Percentiles rank a stretch among this genome's conserved stretches.
These are phyloP conservation scores for Naegleria fowleri DNA, from an alignment of 208 protist genomes.

Conservation along the genomic window DNA sequence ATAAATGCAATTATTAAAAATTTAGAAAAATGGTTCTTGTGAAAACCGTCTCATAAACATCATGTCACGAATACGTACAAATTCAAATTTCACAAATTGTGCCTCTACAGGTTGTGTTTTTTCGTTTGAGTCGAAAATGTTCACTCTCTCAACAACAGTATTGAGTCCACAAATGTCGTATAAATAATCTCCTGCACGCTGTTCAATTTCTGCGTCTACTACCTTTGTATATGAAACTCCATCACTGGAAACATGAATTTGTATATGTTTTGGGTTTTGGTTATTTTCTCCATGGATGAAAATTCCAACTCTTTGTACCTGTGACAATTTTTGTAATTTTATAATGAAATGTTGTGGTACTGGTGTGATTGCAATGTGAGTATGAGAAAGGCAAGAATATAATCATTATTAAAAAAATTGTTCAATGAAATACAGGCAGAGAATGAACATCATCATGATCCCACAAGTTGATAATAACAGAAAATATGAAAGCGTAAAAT, in stretches of 20 bases:
- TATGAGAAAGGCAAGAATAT: too few relatives aligned
- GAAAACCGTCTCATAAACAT: too few relatives aligned
- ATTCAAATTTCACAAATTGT: conserved; percentile 3
- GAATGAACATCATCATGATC: too few relatives aligned
- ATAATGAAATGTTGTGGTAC: conserved; percentile 18
- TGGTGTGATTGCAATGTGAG: neutral
- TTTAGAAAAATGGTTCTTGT: too few relatives aligned
- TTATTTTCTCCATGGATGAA: conserved; percentile 4
- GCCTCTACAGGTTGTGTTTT: neutral
- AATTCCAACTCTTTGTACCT: neutral
- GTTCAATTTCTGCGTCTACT: conserved; percentile 7
- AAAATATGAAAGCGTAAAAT: too few relatives aligned
- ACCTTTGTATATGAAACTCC: neutral
- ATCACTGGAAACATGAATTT: conserved; percentile 8
- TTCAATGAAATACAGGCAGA: too few relatives aligned
- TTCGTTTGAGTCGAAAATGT: neutral
- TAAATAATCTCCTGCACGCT: conserved; percentile 6
- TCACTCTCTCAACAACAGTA: neutral
- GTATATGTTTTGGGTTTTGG: conserved; percentile 2
- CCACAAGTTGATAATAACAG: too few relatives aligned
- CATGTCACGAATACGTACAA: neutral
- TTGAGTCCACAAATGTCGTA: neutral
- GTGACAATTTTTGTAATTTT: conserved; percentile 15
- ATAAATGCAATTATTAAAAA: too few relatives aligned
- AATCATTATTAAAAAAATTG: too few relatives aligned